Base-by-base conservation (phyloP, 495 filamentous ascomycete species). In the Cladorrhinum samala region DNA sequence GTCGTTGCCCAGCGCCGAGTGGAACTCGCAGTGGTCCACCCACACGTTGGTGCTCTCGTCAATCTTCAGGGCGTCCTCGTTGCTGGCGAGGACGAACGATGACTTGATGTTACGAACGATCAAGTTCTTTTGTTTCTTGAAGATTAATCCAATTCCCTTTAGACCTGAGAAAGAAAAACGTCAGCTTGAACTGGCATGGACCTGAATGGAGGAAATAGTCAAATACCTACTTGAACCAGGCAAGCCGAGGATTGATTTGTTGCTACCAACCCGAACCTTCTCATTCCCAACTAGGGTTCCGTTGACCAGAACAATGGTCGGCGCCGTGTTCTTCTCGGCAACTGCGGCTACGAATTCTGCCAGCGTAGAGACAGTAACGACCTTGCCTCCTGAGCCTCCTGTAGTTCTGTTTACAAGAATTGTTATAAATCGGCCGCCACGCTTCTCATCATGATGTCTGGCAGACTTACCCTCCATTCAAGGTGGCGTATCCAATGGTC, bases 1-100 rank as follows among this genome's bases (percentile, higher is more conserved):
- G 69, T 73, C 75, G 55, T 73, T 70, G 57, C 71, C 69, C 21
- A 66, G 62, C 60, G 82, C 74, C 25, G 77, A 81, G 23, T 76
- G 78, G 11, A 88, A 72, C 58, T 88, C 83, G 66, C 74, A 76
- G 65, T 87, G 83, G 66, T 88, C 84, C 27, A 87, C 70, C 83
- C 83, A 86, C 37, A 87, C 73, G 50, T 86, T 85, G 54, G 67
- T 81, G 59, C 64, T 67, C 30, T 48, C 77, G 63, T 78, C 74
- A 37, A 86, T 76, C 42, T 69, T 77, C 56, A 87, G 76, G 20
- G 75, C 80, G 63, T 87, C 84, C 19, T 81, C 82, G 49, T 81
- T 74, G 6, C 69, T 68, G 5, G 78, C 81, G 3, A 75, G 57
- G 16, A 85, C 82, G 30, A 84, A 83, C 25, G 71, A 58, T 41